Conservation (phyloP, 1,139 yeast species). For the Scheffersomyces cryptocercus region DNA sequence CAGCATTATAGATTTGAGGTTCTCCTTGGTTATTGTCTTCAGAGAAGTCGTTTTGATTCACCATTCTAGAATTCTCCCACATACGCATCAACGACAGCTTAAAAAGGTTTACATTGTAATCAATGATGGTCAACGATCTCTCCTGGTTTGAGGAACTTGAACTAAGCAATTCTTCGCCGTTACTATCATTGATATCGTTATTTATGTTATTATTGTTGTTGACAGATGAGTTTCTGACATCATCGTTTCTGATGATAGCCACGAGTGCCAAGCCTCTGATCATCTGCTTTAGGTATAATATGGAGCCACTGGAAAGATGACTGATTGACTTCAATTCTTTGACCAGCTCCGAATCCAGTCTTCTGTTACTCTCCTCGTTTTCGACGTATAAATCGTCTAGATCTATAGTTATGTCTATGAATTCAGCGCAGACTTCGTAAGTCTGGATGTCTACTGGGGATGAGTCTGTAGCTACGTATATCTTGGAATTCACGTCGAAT, state of each 20-base stretch:
- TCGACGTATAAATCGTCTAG: constrained; percentile 71
- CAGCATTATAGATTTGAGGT: not conserved
- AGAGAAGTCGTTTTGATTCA: constrained; percentile 1
- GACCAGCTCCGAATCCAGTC: constrained; percentile 6
- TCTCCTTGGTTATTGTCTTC: not conserved
- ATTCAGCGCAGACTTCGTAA: constrained; percentile 95
- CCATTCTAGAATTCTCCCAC: constrained; percentile 51
- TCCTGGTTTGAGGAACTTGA: constrained; percentile 23
- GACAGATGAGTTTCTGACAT: constrained; percentile 16
- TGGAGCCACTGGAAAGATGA: constrained; percentile 76
- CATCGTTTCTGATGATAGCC: constrained; percentile 75
- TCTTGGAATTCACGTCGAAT: constrained; percentile 91
- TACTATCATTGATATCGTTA: not conserved
- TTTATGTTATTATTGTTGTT: constrained; percentile 2
- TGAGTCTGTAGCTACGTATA: constrained; percentile 94
- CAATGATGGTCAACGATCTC: constrained; percentile 71
- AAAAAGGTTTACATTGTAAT: constrained; percentile 83
- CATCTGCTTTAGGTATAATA: constrained; percentile 85
- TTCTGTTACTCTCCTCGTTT: constrained; percentile 6
- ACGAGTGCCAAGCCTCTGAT: constrained; percentile 90
- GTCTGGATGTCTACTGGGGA: constrained; percentile 94
- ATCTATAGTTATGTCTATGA: constrained; percentile 91
- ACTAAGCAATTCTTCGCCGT: not conserved
- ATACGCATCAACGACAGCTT: constrained; percentile 77
- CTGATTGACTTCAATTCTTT: constrained; percentile 66